Base-by-base conservation (phyloP, 371 early-diverging fungal species). In the Fennellomyces sp. region DNA sequence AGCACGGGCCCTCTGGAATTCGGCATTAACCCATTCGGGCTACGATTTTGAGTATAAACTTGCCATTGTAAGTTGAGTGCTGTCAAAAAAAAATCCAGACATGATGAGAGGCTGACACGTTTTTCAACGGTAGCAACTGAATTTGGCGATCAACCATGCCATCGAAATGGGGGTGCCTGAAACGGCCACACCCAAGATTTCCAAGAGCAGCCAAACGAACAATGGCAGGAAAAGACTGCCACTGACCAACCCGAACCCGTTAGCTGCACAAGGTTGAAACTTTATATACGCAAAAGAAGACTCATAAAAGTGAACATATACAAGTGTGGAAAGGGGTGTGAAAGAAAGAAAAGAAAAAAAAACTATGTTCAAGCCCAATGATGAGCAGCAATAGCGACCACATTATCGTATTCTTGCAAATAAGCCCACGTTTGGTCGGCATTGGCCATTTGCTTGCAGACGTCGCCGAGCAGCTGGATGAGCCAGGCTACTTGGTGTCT, bases 11-110 rank as follows among this genome's bases (percentile, higher is more conserved):
- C 61, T 79, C 7, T 87, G 85, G 87, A 85, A 84, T 53, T 66
- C 65, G 28, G 81, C 84, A 5, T 61, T 74, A 33, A 53, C 69
- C 8, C 75, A 62, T 59, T 73, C 78, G 11, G 72, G 77, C 8
- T 84, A 79, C 52, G 83, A 82, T 54, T 82, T 87, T 66, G 87
- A 87, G 63, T 84, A 80, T 54, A 68, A 82, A 48, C 56, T 77
- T 21, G 72, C 78, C 15, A 68, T 71, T 28, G 76, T 78, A 70
- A 71, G 52, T 60, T n/a, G n/a, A 39, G 19, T 10, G 42, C 28
- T 21, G 17, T 39, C 17, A 25, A 4, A 50, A 5, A 48, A 21
- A 7, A 49, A 54, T 17, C 12, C 29, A 41, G 29, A 29, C 29
- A 26, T 33, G 3, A 17, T 45, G 33, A 30, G 36, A 36, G 13